phyloP scores from a whole-genome alignment of 73 alveolate species.

The Tetrahymena thermophila region DNA sequence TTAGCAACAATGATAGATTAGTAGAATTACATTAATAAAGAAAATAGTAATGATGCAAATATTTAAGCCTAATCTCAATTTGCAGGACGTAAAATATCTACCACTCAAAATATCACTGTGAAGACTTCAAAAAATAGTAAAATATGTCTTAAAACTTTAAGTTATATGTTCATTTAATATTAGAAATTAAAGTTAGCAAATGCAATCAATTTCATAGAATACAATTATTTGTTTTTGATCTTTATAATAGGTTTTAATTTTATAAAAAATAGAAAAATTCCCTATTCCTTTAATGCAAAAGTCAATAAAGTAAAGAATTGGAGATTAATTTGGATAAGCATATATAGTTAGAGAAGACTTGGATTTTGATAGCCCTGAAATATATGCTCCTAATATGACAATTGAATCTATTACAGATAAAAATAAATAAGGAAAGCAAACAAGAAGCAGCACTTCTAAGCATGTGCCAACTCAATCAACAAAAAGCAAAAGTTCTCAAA shows the following conservation, averaged over 20 bases:
- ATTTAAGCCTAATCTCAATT: background rate
- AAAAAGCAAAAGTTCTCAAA: background rate
- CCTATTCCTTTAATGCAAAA: background rate
- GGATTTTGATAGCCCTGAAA: background rate
- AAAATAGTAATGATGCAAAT: background rate
- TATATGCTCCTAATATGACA: background rate
- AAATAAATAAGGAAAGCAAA: background rate
- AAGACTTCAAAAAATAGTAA: background rate
- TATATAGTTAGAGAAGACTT: background rate
- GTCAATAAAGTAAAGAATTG: background rate
- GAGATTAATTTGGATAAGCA: background rate
- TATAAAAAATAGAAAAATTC: background rate
- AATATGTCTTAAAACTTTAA: background rate
- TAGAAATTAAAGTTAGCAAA: background rate
- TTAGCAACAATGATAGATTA: background rate
- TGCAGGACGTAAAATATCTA: background rate
- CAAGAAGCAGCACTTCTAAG: background rate
- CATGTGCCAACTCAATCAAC: background rate
- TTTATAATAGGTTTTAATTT: background rate
- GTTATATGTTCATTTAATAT: background rate
- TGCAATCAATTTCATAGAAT: background rate
- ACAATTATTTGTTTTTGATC: background rate
- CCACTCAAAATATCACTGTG: background rate
- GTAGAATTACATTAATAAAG: background rate
- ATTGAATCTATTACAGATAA: background rate